A percentile compares a stretch with the other conserved stretches of the same genome.
Conservation (phyloP, 2,329 filamentous ascomycete genomes). For the Fusarium veterinarium region DNA sequence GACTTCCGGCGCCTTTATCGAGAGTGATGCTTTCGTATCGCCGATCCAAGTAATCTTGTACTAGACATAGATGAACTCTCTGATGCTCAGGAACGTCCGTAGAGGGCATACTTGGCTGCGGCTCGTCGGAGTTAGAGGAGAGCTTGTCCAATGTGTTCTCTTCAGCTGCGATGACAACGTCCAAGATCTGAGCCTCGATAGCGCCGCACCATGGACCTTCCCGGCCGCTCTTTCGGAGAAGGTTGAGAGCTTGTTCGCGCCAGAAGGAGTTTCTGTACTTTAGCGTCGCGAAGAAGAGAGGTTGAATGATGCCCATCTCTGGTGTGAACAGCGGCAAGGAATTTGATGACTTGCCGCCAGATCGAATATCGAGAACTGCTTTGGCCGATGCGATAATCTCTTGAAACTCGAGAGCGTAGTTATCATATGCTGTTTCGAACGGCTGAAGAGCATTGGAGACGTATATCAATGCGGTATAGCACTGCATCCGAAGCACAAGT, state of each 20-base stretch:
- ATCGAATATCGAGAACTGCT: background rate
- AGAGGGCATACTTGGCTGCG: fast-evolving
- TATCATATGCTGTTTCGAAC: constrained; percentile 13
- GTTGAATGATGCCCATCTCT: constrained; percentile 32
- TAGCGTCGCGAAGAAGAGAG: constrained; percentile 5
- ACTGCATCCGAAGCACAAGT: constrained; percentile 21
- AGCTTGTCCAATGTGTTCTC: background rate
- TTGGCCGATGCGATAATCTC: constrained; percentile 23
- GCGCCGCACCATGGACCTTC: constrained; percentile 31
- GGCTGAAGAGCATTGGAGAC: constrained; percentile 18
- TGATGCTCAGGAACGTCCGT: background rate
- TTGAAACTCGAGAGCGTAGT: constrained; percentile 13
- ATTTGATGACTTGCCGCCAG: background rate
- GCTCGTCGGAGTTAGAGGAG: fast-evolving
- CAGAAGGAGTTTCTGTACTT: constrained; percentile 22
- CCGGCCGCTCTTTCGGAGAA: constrained; percentile 12
- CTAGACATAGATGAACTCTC: background rate
- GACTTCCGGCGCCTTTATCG: background rate
- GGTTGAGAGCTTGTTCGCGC: constrained; percentile 2
- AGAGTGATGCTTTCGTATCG: background rate
- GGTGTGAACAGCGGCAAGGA: background rate
- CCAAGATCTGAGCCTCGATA: background rate
- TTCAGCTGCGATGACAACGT: constrained; percentile 6
- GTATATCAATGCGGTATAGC: constrained; percentile 23
- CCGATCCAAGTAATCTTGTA: background rate